A percentile compares a stretch with the other conserved stretches of the same genome.
phyloP scores from a whole-genome alignment of 2,329 filamentous ascomycete species.

The Onygenales sp. region DNA sequence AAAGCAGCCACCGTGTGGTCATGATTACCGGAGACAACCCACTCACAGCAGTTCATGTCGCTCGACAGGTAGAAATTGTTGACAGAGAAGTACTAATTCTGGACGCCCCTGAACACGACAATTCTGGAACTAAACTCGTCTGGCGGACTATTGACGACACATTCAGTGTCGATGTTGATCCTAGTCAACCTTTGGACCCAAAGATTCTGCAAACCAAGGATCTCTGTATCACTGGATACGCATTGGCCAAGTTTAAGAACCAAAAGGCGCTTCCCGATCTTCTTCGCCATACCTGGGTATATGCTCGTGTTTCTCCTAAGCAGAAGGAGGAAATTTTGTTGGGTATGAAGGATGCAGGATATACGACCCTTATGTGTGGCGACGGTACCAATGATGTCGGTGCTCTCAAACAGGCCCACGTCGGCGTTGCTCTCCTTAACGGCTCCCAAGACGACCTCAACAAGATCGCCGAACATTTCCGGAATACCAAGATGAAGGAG shows the following conservation, averaged over 20 bases:
- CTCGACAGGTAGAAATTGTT: slow-evolving; percentile 91
- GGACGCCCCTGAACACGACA: slow-evolving; percentile 86
- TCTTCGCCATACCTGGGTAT: slow-evolving; percentile 89
- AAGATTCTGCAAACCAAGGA: slow-evolving; percentile 79
- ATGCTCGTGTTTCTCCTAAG: slow-evolving; percentile 94
- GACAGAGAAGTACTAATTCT: slow-evolving; percentile 91
- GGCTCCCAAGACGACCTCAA: slow-evolving; percentile 84
- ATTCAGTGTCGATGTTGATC: slow-evolving; percentile 74
- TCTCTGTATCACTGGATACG: slow-evolving; percentile 91
- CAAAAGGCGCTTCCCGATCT: slow-evolving; percentile 68
- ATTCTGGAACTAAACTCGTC: slow-evolving; percentile 68
- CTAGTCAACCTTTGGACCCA: slow-evolving; percentile 66
- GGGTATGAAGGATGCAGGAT: slow-evolving; percentile 89
- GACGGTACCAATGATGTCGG: slow-evolving; percentile 98
- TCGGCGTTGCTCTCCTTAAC: slow-evolving; percentile 92
- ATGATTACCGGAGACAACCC: slow-evolving; percentile 99
- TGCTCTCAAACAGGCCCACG: slow-evolving; percentile 93
- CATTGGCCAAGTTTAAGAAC: slow-evolving; percentile 76
- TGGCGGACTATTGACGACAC: slow-evolving; percentile 96
- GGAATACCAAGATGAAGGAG: slow-evolving; percentile 96
- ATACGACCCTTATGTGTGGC: slow-evolving; percentile 97
- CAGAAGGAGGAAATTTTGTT: slow-evolving; percentile 99
- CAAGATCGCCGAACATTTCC: slow-evolving; percentile 84
- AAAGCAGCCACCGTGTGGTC: slow-evolving; percentile 94
- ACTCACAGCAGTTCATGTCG: slow-evolving; percentile 90